Conservation (phyloP, 768 basidiomycete species). For the Erythrobasidium yunnanense region DNA sequence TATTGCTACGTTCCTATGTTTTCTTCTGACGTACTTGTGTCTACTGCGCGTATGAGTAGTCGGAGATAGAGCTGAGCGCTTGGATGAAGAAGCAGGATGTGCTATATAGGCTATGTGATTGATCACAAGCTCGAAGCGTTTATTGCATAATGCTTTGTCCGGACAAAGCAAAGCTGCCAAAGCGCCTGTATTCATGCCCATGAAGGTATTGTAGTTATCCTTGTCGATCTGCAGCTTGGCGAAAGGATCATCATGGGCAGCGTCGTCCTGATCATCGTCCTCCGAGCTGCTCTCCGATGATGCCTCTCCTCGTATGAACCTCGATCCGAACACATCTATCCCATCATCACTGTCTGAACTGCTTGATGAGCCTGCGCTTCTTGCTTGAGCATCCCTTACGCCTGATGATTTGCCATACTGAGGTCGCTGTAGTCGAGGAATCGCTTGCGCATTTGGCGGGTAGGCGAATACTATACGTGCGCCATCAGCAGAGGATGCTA, state of each 20-base stretch:
- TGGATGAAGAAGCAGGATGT: constrained; percentile 56
- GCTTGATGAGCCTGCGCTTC: neutral
- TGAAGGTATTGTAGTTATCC: constrained; percentile 45
- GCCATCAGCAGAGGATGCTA: constrained; percentile 30
- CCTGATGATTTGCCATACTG: constrained; percentile 29
- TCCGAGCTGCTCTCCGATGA: constrained; percentile 14
- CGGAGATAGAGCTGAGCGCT: neutral
- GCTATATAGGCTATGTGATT: constrained; percentile 89
- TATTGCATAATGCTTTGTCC: constrained; percentile 66
- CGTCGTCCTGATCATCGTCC: constrained; percentile 11
- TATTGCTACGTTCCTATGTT: neutral
- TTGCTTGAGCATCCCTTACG: constrained; percentile 3
- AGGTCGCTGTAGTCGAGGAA: constrained; percentile 34
- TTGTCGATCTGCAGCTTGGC: neutral
- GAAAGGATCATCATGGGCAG: neutral
- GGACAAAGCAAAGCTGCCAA: constrained; percentile 73
- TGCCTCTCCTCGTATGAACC: constrained; percentile 17
- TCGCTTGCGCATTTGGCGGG: constrained; percentile 31
- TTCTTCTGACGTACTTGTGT: neutral
- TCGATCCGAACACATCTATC: constrained; percentile 12
- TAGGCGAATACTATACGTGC: constrained; percentile 34
- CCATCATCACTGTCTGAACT: neutral
- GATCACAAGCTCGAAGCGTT: constrained; percentile 82
- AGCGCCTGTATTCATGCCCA: constrained; percentile 71
- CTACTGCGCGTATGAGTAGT: too few relatives aligned